Base-by-base conservation (phyloP, 1,284 basidiomycete species). In the Ceratobasidium sp. region DNA sequence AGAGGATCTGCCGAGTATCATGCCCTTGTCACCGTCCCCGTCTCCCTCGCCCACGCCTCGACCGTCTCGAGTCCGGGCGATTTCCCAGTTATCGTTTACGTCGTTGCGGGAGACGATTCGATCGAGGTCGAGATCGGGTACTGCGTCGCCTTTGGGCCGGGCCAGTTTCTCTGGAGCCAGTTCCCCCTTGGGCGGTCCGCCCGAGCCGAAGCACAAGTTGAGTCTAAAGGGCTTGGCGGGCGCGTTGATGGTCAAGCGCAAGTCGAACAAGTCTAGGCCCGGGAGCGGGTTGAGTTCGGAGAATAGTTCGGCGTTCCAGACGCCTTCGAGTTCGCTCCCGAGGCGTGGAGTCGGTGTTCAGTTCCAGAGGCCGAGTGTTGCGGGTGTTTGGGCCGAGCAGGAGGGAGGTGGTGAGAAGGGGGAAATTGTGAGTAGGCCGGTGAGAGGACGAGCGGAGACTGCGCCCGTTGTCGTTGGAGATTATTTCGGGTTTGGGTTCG, bases 401-500 rank as follows among this genome's bases (percentile, higher is more conserved):
- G n/a, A n/a, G n/a, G n/a, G n/a, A n/a, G 46, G 33, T 15, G 66
- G 13, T 26, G n/a, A n/a, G n/a, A 23, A 20, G 66, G 12, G 4
- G 48, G n/a, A 50, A 33, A 33, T 52, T 13, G 13, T 33, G 26
- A 26, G n/a, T 1, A 68, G 50, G 13, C 66, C 48, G 48, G 48
- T 68, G 1, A 5, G 44, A 54, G 66, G 66, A 23, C 48, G 66
- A 33, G 66, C 48, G 15, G 66, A 68, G 20, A 68, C 66, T 3
- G 48, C 50, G n/a, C 66, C 66, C 23, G 59, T 61, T 1, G 28
- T 61, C 59, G 59, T 61, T 10, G 28, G 66, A n/a, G 48, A 54
- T 33, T 54, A 68, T 54, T 54, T 68, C 17, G 66, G 66, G 9
- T 68, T 52, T 20, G 46, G 48, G 50, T 54, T 68, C 28, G 66